Evolutionary conservation across 306 rosid genomes (phyloP).

Genomic region (Glycine soja): DNA sequence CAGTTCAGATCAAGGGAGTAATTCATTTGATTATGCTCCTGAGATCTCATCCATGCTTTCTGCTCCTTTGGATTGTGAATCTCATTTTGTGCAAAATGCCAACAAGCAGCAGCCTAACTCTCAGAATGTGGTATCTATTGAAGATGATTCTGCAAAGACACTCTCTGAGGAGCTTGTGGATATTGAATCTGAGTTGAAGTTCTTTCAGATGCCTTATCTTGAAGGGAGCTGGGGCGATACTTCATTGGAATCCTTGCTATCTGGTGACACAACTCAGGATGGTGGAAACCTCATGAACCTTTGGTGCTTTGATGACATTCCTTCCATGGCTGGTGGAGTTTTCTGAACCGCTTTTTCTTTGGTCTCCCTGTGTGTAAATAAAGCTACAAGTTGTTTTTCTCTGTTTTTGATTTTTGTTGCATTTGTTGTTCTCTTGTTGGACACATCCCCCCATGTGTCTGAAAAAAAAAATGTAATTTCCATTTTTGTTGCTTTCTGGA

Average conservation of each 20-base stretch:
- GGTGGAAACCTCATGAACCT: conserved; percentile 63
- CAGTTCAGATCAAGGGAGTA: conserved; percentile 79
- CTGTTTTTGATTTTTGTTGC: neutral
- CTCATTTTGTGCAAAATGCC: conserved; percentile 53
- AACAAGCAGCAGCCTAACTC: conserved; percentile 56
- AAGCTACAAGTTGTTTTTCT: conserved; percentile 60
- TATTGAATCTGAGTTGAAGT: conserved; percentile 70
- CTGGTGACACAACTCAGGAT: conserved; percentile 65
- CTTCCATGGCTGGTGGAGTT: conserved; percentile 58
- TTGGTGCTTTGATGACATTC: conserved; percentile 77
- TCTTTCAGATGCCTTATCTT: conserved; percentile 64
- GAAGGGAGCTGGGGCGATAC: conserved; percentile 68
- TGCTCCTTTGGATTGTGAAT: conserved; percentile 57
- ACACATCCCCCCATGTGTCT: neutral
- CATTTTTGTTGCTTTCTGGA: conserved; percentile 53
- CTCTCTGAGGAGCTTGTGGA: conserved; percentile 73
- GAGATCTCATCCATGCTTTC: conserved; percentile 78
- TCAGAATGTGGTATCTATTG: conserved; percentile 44
- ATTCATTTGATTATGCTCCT: conserved; percentile 75
- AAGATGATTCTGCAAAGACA: conserved; percentile 56
- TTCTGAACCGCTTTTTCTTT: conserved; percentile 53
- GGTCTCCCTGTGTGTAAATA: conserved; percentile 64
- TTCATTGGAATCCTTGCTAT: conserved; percentile 64
- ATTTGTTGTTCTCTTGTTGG: neutral
- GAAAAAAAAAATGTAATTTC: neutral